These are phyloP conservation scores for Cyclotella kingstonii DNA, from an alignment of 108 stramenopile species.

Conservation along the genomic window DNA sequence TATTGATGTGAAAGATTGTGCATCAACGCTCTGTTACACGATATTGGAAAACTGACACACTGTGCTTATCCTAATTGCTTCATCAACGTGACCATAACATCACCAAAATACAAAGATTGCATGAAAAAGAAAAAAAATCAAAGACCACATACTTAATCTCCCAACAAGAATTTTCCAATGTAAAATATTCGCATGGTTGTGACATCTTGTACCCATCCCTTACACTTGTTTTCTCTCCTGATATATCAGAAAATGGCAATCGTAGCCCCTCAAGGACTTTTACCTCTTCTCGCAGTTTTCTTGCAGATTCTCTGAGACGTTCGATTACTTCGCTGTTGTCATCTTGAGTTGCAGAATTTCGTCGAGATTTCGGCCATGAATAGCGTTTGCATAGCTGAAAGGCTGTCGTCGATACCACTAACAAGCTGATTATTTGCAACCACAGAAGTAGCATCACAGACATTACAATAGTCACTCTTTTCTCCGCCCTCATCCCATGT, in stretches of 20 bases:
- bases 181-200: constrained; percentile 10
- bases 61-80: not conserved
- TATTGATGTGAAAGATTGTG: not conserved
- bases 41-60: not conserved
- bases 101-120: not conserved
- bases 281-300: constrained; percentile 11
- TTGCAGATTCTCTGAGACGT: constrained; percentile 1
- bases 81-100: not conserved
- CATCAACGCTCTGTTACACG: no score
- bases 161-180: constrained; percentile 30
- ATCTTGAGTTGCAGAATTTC: no score
- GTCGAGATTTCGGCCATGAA: no score
- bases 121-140: not conserved
- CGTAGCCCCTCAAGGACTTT: constrained; percentile 1
- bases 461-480: no score
- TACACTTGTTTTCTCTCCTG: not conserved
- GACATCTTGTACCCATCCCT: no score
- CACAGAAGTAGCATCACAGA: no score
- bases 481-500: no score
- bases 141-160: constrained; percentile 21
- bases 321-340: constrained; percentile 1
- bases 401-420: no score
- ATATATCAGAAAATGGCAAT: not conserved
- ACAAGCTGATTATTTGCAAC: no score
- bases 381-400: no score